Evolutionary conservation across 352 stramenopile species (phyloP), one percentile per base, ranked within the genome.

Genomic region (Phytophthora sansomeana): DNA sequence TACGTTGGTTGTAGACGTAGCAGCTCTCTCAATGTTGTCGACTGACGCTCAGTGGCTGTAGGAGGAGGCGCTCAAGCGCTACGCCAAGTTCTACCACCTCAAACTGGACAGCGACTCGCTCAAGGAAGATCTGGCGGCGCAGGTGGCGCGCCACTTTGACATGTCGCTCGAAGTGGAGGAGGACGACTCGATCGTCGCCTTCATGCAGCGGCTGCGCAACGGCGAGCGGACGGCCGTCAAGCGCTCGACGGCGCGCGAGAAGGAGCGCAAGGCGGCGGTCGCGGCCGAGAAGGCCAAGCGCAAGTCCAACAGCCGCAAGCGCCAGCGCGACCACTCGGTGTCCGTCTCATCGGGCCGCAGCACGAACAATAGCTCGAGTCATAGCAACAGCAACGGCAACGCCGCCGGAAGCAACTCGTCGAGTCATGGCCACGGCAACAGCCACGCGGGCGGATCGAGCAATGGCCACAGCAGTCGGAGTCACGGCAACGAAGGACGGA

Each of bases 131-230:
- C 58, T 96, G 50, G 87, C 87, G 21, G 84, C 85, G 35, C 71
- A 91, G 43, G 85, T 96, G 41, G 87, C 87, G 60, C 79, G 87
- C 24, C 85, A 96, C 71, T 94, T 94, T 30, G 87, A 93, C 57
- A 70, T 77, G 48, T 80, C 85, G 51, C 77, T 96, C 11, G 83
- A 94, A 28, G 87, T 96, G 21, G 82, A 94, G 58, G 85, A 96
- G 55, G 83, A 96, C 75, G 85, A 96, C 55, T 95, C 87, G 21
- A 93, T 95, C 57, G 78, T 93, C 50, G 78, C 83, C 38, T 95
- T 95, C 60, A 88, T 95, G 65, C 83, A 92, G 75, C 83, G 87
- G 21, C 60, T 95, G 30, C 87, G 87, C 67, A 95, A 95, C 51
- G 87, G 87, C 60, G 87, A 95, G 58, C 81, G 83, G 54, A 78